phyloP scores from a whole-genome alignment of 305 asterid species.

The Plantago coronopus region DNA sequence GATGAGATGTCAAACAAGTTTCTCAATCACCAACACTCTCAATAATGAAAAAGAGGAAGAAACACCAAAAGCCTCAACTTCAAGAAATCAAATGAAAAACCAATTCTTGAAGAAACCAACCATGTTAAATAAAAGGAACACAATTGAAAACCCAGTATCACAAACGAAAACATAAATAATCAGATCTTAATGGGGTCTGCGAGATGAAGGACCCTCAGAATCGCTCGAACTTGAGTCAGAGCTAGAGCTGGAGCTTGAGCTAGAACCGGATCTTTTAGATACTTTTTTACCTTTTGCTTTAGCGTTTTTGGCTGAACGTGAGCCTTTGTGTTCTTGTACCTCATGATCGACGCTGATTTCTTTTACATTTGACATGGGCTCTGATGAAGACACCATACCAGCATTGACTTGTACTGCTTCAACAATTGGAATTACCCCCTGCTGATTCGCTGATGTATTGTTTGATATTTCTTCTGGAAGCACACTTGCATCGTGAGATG shows the following conservation, averaged over 20 bases:
- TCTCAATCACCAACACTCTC: constrained; percentile 30
- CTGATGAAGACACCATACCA: constrained; percentile 19
- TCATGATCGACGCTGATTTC: constrained; percentile 17
- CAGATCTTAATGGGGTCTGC: not conserved
- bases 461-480: constrained; percentile 15
- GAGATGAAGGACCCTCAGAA: constrained; percentile 20
- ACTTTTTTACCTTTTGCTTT: constrained; percentile 26
- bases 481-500: constrained; percentile 15
- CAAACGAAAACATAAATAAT: constrained; percentile 5
- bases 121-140: constrained; percentile 18
- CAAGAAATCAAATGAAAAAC: constrained; percentile 36
- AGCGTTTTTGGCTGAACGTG: constrained; percentile 16
- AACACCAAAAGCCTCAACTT: constrained; percentile 23
- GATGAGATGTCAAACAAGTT: constrained; percentile 11
- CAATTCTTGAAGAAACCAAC: constrained; percentile 39
- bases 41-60: constrained; percentile 27
- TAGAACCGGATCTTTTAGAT: constrained; percentile 28
- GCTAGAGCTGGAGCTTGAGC: constrained; percentile 37
- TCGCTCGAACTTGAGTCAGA: constrained; percentile 41
- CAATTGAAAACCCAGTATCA: constrained; percentile 18
- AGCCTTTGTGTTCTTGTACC: constrained; percentile 14
- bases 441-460: constrained; percentile 20
- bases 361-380: constrained; percentile 12
- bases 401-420: constrained; percentile 14
- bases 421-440: constrained; percentile 20